phyloP scores from a whole-genome alignment of 2,329 filamentous ascomycete genomes.

The Fusarium decemcellulare region DNA sequence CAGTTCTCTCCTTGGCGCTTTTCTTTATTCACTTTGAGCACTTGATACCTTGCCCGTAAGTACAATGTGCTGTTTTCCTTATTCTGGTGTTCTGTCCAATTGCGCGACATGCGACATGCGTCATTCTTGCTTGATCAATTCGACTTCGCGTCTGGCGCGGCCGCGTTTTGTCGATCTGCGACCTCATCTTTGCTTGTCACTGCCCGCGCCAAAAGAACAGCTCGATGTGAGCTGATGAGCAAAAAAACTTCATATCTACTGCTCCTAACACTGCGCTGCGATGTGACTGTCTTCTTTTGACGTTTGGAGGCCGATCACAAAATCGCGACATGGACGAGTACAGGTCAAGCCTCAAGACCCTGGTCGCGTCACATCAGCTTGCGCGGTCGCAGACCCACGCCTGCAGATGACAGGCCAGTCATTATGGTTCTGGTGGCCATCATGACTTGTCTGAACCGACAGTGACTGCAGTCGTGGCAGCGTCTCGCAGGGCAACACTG shows the following conservation, averaged over 20 bases:
- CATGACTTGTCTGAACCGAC: constrained; percentile 28
- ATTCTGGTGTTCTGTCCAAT: constrained; percentile 34
- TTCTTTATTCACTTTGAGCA: constrained; percentile 44
- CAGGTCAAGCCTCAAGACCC: constrained; percentile 38
- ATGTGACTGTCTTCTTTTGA: constrained; percentile 8
- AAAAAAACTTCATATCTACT: constrained; percentile 1
- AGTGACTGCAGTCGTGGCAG: constrained; percentile 22
- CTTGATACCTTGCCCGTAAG: constrained; percentile 54
- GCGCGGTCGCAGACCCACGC: constrained; percentile 46
- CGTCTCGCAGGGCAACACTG: constrained; percentile 24
- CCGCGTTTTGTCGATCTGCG: constrained; percentile 29
- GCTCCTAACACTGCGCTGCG: background rate
- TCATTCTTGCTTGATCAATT: constrained; percentile 14
- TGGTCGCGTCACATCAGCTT: constrained; percentile 45
- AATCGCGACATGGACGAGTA: constrained; percentile 30
- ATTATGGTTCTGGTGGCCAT: constrained; percentile 19
- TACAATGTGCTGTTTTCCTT: constrained; percentile 41
- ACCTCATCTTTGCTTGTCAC: constrained; percentile 1
- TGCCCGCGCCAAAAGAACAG: background rate
- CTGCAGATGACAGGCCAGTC: constrained; percentile 38
- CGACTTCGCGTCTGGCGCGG: constrained; percentile 30
- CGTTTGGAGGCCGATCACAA: background rate
- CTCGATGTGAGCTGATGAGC: background rate
- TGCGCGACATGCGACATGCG: constrained; percentile 19
- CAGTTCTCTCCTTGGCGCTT: constrained; percentile 12